A percentile compares a stretch with the other conserved stretches of the same genome.
Conservation (phyloP, 257 asterid genomes). For the Lavandula angustifolia region DNA sequence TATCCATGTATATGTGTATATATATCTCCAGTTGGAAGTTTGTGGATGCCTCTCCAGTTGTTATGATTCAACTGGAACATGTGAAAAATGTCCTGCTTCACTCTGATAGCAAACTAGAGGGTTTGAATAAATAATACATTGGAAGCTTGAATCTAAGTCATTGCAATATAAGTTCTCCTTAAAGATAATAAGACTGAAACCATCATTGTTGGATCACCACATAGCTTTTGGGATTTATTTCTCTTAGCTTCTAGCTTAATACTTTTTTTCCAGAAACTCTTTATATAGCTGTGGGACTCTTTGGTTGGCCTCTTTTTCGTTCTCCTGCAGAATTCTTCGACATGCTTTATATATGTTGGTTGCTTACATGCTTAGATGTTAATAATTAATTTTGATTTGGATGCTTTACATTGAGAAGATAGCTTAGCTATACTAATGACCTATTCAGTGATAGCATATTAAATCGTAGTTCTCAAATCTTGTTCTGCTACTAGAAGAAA, state of each 20-base stretch:
- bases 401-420: conserved; percentile 3
- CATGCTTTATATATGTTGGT: background rate
- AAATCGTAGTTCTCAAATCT: conserved; percentile 12
- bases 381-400: background rate
- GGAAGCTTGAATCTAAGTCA: conserved; percentile 2
- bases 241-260: conserved; percentile 9
- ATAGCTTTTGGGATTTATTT: conserved; percentile 19
- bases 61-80: background rate
- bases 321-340: background rate
- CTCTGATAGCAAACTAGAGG: background rate
- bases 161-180: background rate
- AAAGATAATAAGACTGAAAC: background rate
- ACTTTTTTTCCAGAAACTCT: background rate
- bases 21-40: background rate
- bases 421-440: background rate
- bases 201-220: background rate
- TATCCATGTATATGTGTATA: conserved; percentile 10
- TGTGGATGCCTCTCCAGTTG: conserved; percentile 7
- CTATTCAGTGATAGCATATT: conserved; percentile 18
- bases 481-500: conserved; percentile 12
- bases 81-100: conserved; percentile 6
- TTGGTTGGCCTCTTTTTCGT: conserved; percentile 14
- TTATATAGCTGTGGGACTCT: conserved; percentile 5
- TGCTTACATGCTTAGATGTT: conserved; percentile 3
- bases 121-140: background rate